Evolutionary conservation across 768 basidiomycete genomes (phyloP), one percentile per base, ranked within the genome.

Genomic region (Flagelloscypha sp.): DNA sequence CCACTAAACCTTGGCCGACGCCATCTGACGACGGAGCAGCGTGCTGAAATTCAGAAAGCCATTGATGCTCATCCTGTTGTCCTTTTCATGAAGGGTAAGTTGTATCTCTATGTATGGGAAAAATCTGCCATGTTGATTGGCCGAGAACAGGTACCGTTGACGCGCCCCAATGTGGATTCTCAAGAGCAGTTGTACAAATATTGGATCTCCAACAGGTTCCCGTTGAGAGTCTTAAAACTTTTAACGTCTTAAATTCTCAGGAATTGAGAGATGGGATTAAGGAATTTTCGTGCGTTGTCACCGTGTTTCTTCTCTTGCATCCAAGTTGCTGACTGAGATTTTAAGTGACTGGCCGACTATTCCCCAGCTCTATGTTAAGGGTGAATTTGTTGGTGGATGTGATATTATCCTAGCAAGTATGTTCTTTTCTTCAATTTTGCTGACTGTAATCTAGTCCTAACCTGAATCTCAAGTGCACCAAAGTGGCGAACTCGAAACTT

Each of bases 1-100:
- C 6, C 24, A 7, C 23, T 27, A 11, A 15, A 16, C 22, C 36
- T 34, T 30, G 17, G 50, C 46, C n/a, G n/a, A n/a, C 71, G 84
- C 18, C 71, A 67, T 44, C 65, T 88, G 30, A 74, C 77, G 4
- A 66, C 76, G 21, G 74, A 85, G 40, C 63, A 72, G 4, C 73
- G 81, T 15, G 47, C 66, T 8, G 61, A 71, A 48, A 75, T 88
- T n/a, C 72, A 84, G 53, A 57, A 75, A 46, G 90, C 92, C 2
- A 72, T 98, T 18, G 59, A 68, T 6, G 62, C 71, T 1, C 75
- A 73, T 28, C 92, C 92, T 0, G 72, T 98, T 5, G 95, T 99
- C 1, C 65, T 98, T 4, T 98, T 99, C 66, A 98, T 99, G 94
- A 99, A 99, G 55, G 95, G 95, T 7, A n/a, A n/a, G n/a, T n/a